Evolutionary conservation across 495 filamentous ascomycete species (phyloP).

Genomic region (Aspergillus steynii): DNA sequence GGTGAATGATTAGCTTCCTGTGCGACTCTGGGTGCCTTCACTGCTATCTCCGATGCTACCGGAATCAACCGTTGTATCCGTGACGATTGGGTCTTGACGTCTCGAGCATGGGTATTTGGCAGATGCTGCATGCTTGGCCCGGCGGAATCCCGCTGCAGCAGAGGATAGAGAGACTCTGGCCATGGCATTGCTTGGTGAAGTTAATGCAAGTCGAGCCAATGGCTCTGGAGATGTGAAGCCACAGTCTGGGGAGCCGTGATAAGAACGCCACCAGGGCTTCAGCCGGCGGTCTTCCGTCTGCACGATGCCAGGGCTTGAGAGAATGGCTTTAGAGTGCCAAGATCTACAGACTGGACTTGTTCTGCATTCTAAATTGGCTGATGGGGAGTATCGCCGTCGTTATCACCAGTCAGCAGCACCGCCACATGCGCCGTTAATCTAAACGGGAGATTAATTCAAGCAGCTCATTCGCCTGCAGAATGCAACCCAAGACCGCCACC

Average conservation of each 20-base stretch:
- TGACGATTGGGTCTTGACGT: neutral
- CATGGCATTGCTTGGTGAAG: neutral
- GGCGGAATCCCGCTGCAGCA: constrained; percentile 23
- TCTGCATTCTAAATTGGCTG: too few relatives aligned
- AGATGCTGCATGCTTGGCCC: constrained; percentile 23
- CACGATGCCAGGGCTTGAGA: neutral
- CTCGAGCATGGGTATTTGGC: neutral
- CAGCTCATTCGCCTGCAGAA: neutral
- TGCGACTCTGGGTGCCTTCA: too few relatives aligned
- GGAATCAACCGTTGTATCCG: neutral
- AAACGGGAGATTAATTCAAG: neutral
- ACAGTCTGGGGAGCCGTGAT: neutral
- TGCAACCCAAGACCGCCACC: constrained; percentile 18
- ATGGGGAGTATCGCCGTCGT: neutral
- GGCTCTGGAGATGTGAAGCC: too few relatives aligned
- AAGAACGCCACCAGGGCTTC: neutral
- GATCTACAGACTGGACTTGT: too few relatives aligned
- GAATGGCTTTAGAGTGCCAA: too few relatives aligned
- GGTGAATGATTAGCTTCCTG: neutral
- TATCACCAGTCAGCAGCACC: neutral
- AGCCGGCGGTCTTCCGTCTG: neutral
- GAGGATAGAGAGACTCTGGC: neutral
- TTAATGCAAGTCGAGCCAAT: neutral
- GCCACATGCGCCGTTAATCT: neutral
- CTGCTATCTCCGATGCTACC: too few relatives aligned